These are phyloP conservation scores for Pythium aristosporum DNA, from an alignment of 352 stramenopile species.

Conservation along the genomic window DNA sequence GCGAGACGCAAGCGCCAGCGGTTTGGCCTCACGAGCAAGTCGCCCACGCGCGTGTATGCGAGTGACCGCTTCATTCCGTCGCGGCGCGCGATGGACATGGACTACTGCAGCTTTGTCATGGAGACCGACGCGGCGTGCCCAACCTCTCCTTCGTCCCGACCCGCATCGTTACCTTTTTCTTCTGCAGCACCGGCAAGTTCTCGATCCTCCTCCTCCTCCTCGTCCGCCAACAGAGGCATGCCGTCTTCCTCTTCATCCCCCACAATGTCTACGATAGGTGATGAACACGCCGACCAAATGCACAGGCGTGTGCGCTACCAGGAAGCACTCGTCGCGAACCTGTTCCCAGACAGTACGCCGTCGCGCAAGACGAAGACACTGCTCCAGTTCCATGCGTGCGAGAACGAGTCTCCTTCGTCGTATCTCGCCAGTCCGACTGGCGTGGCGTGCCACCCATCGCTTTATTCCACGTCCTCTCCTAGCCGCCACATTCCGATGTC, in stretches of 20 bases:
- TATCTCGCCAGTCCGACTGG: conserved; percentile 5
- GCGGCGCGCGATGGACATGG: conserved; percentile 40
- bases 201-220: background rate
- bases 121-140: background rate
- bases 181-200: background rate
- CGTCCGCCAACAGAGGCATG: background rate
- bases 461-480: conserved; percentile 6
- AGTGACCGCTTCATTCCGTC: conserved; percentile 53
- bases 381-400: conserved; percentile 27
- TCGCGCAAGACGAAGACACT: conserved; percentile 24
- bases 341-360: conserved; percentile 16
- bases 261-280: background rate
- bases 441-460: conserved; percentile 24
- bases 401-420: conserved; percentile 2
- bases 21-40: conserved; percentile 3
- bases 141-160: background rate
- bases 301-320: conserved; percentile 36
- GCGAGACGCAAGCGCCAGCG: conserved; percentile 34
- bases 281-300: conserved; percentile 23
- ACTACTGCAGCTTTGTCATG: conserved; percentile 44
- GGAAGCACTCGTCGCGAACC: conserved; percentile 35
- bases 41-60: conserved; percentile 21
- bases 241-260: background rate
- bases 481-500: conserved; percentile 37
- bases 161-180: background rate